Evolutionary conservation across 495 filamentous ascomycete genomes (phyloP).

Genomic region (Collariella sp.): DNA sequence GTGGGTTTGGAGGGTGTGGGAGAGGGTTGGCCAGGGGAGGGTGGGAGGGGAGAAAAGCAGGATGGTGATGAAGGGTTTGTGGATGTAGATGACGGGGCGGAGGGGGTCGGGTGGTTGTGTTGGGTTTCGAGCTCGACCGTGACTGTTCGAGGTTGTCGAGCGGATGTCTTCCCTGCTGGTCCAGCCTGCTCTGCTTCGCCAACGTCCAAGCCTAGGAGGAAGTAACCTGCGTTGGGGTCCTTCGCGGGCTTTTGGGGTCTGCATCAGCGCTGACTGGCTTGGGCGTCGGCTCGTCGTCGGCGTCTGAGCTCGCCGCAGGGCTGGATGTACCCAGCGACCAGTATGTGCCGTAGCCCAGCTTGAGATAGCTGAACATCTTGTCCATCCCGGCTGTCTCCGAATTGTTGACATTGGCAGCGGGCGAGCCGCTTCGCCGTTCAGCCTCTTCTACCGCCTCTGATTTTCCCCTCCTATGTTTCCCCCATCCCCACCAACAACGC

Average conservation of each 20-base stretch:
- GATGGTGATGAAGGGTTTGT: constrained; percentile 83
- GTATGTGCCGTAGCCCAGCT: constrained; percentile 48
- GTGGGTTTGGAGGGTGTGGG: constrained; percentile 73
- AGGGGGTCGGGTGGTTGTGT: constrained; percentile 45
- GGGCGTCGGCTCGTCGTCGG: constrained; percentile 7
- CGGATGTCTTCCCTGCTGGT: constrained; percentile 13
- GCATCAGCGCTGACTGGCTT: not conserved
- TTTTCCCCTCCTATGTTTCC: not conserved
- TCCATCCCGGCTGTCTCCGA: constrained; percentile 22
- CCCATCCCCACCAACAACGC: not conserved
- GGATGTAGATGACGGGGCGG: constrained; percentile 62
- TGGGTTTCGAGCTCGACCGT: constrained; percentile 43
- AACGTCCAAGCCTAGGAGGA: constrained; percentile 57
- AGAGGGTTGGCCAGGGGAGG: constrained; percentile 60
- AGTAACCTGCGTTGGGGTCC: constrained; percentile 43
- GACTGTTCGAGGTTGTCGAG: constrained; percentile 37
- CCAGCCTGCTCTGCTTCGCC: constrained; percentile 15
- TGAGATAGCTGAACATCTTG: constrained; percentile 43
- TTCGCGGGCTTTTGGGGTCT: not conserved
- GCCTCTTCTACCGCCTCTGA: not conserved
- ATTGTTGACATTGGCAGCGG: not conserved
- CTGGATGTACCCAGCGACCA: constrained; percentile 37
- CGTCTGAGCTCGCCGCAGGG: not conserved
- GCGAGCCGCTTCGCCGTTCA: not conserved
- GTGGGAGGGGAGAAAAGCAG: constrained; percentile 72